Evolutionary conservation across 2,329 filamentous ascomycete genomes (phyloP), one percentile per base, ranked within the genome.

Genomic region (Blastomyces percursus): DNA sequence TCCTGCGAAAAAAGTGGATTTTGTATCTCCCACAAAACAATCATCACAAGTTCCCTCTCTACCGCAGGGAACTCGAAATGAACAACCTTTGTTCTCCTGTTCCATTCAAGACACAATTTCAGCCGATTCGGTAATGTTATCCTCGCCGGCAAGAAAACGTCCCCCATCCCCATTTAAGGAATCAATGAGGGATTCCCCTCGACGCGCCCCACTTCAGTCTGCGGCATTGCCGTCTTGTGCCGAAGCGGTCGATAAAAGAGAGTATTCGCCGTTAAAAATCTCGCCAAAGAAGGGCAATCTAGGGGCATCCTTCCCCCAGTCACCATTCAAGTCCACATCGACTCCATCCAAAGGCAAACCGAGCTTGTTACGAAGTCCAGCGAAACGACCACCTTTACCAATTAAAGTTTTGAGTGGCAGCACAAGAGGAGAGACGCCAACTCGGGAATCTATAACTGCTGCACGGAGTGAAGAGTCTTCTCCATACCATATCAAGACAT

Each of bases 121-220:
- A 32, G 69, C 68, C n/a, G 72, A 73, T 12, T 69, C 71, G 1
- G 59, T 69, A 6, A 70, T 76, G 48, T 73, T 77, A 69, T 73
- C 74, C 42, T 80, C 77, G 63, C 78, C 79, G 30, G 76, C 79
- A 12, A 73, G 75, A 61, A 71, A 77, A 52, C 74, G 75, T n/a
- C 76, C 77, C 5, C 66, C 73, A 40, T 79, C 78, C 11, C 76
- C 79, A 11, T 76, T 74, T 68, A 75, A 77, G 63, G 75, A 76
- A 62, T 72, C 70, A 2, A 65, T 79, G 57, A 75, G 73, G 64
- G 72, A 76, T 54, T 77, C 76, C 1, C 76, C 77, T 1, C 76
- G 71, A 38, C 71, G 73, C 27, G 72, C 68, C 21, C 68, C 69
- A 4, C 64, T 74, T 5, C 64, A 71, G 8, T 65, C 71, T 58